These are phyloP conservation scores for Botryotinia convoluta DNA, from an alignment of 2,329 filamentous ascomycete species.

Conservation along the genomic window DNA sequence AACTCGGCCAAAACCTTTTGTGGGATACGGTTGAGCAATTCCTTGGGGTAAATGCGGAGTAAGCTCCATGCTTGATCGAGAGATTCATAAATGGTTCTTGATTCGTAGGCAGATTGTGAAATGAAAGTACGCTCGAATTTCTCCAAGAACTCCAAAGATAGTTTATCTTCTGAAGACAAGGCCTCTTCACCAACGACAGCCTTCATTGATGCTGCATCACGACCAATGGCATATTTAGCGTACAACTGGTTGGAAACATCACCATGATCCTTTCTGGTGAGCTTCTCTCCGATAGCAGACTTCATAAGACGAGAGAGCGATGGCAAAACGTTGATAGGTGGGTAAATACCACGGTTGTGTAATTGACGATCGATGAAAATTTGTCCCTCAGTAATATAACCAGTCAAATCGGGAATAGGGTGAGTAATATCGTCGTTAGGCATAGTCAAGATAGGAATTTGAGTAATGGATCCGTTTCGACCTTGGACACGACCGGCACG, in stretches of 20 bases:
- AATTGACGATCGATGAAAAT: conserved; percentile 95
- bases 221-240: conserved; percentile 98
- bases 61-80: conserved; percentile 95
- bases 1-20: conserved; percentile 80
- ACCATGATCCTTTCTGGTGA: conserved; percentile 93
- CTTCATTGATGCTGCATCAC: conserved; percentile 98
- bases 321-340: conserved; percentile 96
- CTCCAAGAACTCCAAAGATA: conserved; percentile 95
- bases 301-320: conserved; percentile 99
- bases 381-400: conserved; percentile 98
- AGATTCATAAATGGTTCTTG: conserved; percentile 86
- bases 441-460: conserved; percentile 99
- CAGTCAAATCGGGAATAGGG: conserved; percentile 96
- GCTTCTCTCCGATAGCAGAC: conserved; percentile 95
- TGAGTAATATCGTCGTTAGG: conserved; percentile 99
- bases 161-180: conserved; percentile 91
- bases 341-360: conserved; percentile 96
- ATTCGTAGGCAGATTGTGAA: conserved; percentile 86
- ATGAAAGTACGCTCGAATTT: conserved; percentile 98
- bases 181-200: conserved; percentile 98
- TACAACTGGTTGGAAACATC: conserved; percentile 99
- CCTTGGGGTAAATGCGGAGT: conserved; percentile 96
- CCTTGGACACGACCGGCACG: conserved; percentile 96
- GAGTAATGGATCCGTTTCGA: conserved; percentile 96
- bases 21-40: conserved; percentile 92